Evolutionary conservation across 306 rosid genomes (phyloP).

Genomic region (Casuarina equisetifolia): DNA sequence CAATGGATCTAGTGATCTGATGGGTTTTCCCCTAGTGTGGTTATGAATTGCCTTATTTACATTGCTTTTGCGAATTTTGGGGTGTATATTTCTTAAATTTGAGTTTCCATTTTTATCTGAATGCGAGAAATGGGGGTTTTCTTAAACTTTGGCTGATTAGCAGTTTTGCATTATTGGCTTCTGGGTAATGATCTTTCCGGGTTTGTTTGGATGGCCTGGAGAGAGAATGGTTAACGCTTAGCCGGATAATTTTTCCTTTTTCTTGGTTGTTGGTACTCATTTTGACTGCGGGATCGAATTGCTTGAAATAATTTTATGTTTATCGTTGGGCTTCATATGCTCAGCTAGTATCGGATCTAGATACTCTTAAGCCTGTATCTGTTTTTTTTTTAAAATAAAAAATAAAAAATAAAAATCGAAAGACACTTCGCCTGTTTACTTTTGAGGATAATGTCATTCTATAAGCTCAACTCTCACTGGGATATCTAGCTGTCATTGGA

Average conservation of each 20-base stretch:
- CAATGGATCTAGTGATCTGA: conserved; percentile 63
- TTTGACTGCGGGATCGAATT: conserved; percentile 2
- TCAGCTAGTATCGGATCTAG: neutral
- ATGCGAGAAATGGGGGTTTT: conserved; percentile 1
- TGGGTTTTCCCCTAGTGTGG: conserved; percentile 11
- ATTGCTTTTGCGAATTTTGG: neutral
- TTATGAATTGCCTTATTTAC: conserved; percentile 20
- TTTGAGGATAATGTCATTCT: neutral
- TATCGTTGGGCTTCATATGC: neutral
- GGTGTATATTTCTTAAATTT: conserved; percentile 6
- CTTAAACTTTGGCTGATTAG: neutral
- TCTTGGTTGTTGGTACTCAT: neutral
- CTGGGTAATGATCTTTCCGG: neutral
- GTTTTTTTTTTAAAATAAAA: neutral
- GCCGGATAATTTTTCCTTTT: neutral
- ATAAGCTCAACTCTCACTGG: neutral
- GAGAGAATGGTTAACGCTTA: neutral
- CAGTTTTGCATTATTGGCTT: conserved; percentile 6
- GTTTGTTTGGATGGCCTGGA: neutral
- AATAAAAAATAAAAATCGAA: neutral
- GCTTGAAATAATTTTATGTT: conserved; percentile 1
- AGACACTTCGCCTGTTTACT: neutral
- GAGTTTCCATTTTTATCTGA: conserved; percentile 1
- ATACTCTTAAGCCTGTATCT: neutral
- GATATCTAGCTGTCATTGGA: neutral